Evolutionary conservation across 768 basidiomycete genomes (phyloP).

Genomic region (Mycena polygramma): DNA sequence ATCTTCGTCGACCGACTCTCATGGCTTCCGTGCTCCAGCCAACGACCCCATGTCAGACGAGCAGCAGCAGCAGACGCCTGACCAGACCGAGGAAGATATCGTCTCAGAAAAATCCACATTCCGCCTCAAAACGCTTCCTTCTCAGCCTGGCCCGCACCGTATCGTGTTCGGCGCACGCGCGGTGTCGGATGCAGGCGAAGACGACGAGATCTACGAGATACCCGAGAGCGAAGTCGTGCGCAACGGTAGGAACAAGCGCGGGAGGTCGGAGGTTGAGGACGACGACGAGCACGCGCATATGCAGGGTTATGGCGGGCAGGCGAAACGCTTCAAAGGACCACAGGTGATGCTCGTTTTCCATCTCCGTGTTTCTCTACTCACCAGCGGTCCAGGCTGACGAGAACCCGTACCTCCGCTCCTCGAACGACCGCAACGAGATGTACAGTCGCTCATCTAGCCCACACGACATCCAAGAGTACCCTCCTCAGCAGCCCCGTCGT

Average conservation of each 20-base stretch:
- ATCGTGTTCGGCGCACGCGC: constrained; percentile 15
- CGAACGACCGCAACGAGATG: constrained; percentile 13
- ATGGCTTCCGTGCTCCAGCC: not conserved
- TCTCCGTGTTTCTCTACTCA: too few species aligned
- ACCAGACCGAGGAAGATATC: not conserved
- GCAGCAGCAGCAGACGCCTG: not conserved
- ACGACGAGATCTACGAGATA: constrained; percentile 26
- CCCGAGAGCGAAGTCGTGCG: constrained; percentile 1
- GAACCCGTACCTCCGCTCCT: not conserved
- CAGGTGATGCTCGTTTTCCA: not conserved
- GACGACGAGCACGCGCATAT: constrained; percentile 6
- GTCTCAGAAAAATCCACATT: not conserved
- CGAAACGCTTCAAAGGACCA: constrained; percentile 27
- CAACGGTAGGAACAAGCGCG: constrained; percentile 20
- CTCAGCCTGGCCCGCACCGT: constrained; percentile 28
- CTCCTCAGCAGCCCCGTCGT: constrained; percentile 19
- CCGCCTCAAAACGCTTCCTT: constrained; percentile 20
- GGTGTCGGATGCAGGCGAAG: constrained; percentile 12
- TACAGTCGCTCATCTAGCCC: constrained; percentile 28
- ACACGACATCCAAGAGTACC: constrained; percentile 23
- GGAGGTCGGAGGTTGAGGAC: constrained; percentile 27
- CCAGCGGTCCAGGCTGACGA: constrained; percentile 2
- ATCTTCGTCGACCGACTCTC: not conserved
- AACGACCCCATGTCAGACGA: constrained; percentile 5
- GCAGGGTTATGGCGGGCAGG: constrained; percentile 11